Evolutionary conservation across 176 grass and related monocot genomes (phyloP), one percentile per base, ranked within the genome.

Genomic region (Poa pratensis): DNA sequence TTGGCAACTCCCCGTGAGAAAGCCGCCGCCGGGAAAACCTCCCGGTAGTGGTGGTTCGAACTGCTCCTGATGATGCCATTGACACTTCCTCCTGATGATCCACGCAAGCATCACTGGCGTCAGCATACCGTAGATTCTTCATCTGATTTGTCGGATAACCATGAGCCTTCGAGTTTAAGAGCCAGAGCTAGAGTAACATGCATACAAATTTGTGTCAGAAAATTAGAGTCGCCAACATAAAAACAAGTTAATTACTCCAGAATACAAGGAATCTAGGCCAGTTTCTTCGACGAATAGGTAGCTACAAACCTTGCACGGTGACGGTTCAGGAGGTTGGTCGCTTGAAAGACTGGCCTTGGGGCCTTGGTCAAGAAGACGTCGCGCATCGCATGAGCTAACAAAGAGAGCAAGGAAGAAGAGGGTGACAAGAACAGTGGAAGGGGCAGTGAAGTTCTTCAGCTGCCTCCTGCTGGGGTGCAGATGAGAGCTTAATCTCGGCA

Each of bases 221-320:
- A 34, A 65, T 65, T 65, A 34, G 6, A 65, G 17, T 0, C 24
- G 0, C 62, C 62, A 34, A 65, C 27, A 30, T 0, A 18, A 14
- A 65, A 32, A 34, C 27, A 65, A 65, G 15, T 17, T 14, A 65
- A 8, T 65, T 65, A 65, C 2, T 65, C 6, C 6, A 48, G 24
- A 35, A 3, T 16, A 18, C 4, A 32, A 50, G 19, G 1, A 50
- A 18, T 30, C 20, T 12, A 88, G 6, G 6, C 18, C 67, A 75
- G 7, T 26, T 61, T 35, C 26, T 77, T 46, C 27, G 7, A 26
- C 26, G 20, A 5, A 65, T 26, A 35, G 8, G 12, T 45, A 66
- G 28, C 64, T 40, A 51, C 90, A 51, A 80, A 97, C 95, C 88
- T 89, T 89, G 59, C 46, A 69, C 11, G 82, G 87, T 51, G 55